Conservation (phyloP, 495 filamentous ascomycete species). For the Xylaria grammica region DNA sequence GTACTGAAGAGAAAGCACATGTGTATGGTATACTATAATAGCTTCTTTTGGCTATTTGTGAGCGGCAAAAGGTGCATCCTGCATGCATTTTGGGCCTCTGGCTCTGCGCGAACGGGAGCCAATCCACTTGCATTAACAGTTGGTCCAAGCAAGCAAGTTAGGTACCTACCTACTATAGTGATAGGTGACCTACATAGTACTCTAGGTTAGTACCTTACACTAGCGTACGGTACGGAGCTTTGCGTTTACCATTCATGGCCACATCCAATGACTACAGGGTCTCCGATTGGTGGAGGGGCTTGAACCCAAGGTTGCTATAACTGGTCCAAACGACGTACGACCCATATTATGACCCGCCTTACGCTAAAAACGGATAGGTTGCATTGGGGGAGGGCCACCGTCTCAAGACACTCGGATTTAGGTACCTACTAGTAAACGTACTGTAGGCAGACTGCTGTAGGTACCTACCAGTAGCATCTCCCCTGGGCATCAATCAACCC, state of each 20-base stretch:
- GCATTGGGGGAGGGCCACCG: conserved; percentile 1
- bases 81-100: background rate
- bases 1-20: too few species aligned
- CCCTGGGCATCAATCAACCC: background rate
- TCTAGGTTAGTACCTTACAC: too few species aligned
- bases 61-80: conserved; percentile 4
- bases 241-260: conserved; percentile 6
- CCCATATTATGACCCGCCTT: background rate
- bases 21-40: too few species aligned
- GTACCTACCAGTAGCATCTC: too few species aligned
- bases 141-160: too few species aligned
- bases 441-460: too few species aligned
- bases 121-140: too few species aligned
- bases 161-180: too few species aligned
- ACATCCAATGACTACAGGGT: background rate
- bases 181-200: too few species aligned
- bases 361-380: conserved; percentile 3
- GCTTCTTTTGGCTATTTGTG: background rate
- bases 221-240: background rate
- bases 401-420: background rate
- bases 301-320: background rate
- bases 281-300: background rate
- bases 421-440: too few species aligned
- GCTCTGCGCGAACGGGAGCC: background rate
- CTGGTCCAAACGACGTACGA: background rate